phyloP scores from a whole-genome alignment of 1,284 basidiomycete genomes.

The Trichosporon sp. region DNA sequence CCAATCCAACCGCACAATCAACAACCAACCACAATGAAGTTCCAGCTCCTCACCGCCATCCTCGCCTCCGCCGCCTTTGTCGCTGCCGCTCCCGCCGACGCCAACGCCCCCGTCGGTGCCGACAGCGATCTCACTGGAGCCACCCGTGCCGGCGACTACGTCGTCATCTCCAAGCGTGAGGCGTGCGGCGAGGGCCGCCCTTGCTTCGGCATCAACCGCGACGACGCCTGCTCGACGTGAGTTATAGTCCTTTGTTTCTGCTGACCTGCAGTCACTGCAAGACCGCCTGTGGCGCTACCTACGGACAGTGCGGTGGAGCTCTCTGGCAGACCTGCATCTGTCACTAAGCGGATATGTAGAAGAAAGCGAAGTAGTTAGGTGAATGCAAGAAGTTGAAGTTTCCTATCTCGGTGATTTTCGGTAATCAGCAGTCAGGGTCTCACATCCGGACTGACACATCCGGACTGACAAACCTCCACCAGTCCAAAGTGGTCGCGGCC shows the following conservation, averaged over 20 bases:
- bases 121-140: not conserved
- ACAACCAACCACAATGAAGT: constrained; percentile 5
- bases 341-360: not conserved
- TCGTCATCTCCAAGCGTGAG: not conserved
- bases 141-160: not conserved
- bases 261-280: not conserved
- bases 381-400: constrained; percentile 1
- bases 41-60: not conserved
- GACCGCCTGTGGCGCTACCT: not conserved
- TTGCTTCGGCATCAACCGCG: not conserved
- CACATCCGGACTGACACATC: no score
- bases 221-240: not conserved
- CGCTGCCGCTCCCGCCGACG: not conserved
- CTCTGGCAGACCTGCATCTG: not conserved
- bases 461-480: no score
- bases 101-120: not conserved
- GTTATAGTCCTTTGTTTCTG: not conserved
- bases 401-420: no score
- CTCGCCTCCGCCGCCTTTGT: constrained; percentile 2
- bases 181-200: not conserved
- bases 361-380: not conserved
- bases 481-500: no score
- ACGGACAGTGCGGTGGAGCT: not conserved
- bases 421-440: no score
- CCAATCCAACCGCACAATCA: not conserved